Evolutionary conservation across 31 red algal species (phyloP).

Genomic region (Bonnemaisonia californica): DNA sequence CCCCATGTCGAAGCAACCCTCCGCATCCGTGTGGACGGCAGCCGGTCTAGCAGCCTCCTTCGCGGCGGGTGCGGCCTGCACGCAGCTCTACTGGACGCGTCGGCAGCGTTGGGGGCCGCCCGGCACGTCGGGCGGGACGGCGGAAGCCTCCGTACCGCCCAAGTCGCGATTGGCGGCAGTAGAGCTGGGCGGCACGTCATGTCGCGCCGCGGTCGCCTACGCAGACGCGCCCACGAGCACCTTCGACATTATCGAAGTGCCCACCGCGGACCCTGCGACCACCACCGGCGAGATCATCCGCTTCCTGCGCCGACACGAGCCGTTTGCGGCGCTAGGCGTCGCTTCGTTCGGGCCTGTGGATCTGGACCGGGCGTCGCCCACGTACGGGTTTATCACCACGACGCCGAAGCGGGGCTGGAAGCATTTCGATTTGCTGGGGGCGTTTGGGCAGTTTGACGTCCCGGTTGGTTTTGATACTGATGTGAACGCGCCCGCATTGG

Average conservation of each 20-base stretch:
- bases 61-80: conserved; percentile 28
- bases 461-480: conserved; percentile 93
- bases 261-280: conserved; percentile 68
- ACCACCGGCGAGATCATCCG: conserved; percentile 52
- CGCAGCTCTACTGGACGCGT: conserved; percentile 33
- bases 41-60: conserved; percentile 33
- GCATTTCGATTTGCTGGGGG: conserved; percentile 51
- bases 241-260: conserved; percentile 70
- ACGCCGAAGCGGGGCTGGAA: conserved; percentile 81
- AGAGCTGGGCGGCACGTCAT: conserved; percentile 90
- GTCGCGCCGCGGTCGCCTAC: conserved; percentile 67
- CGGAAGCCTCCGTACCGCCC: neutral
- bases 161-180: conserved; percentile 65
- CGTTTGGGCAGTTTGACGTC: conserved; percentile 64
- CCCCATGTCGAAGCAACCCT: neutral
- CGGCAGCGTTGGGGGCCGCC: neutral
- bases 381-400: conserved; percentile 71
- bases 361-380: conserved; percentile 38
- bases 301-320: conserved; percentile 57
- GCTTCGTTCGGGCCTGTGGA: conserved; percentile 95
- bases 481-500: conserved; percentile 97
- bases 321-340: conserved; percentile 73
- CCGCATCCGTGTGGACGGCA: neutral
- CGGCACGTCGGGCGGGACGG: neutral
- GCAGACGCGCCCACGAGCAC: conserved; percentile 54